phyloP scores from a whole-genome alignment of 202 grass and related monocot genomes.

The Carex sylvatica region DNA sequence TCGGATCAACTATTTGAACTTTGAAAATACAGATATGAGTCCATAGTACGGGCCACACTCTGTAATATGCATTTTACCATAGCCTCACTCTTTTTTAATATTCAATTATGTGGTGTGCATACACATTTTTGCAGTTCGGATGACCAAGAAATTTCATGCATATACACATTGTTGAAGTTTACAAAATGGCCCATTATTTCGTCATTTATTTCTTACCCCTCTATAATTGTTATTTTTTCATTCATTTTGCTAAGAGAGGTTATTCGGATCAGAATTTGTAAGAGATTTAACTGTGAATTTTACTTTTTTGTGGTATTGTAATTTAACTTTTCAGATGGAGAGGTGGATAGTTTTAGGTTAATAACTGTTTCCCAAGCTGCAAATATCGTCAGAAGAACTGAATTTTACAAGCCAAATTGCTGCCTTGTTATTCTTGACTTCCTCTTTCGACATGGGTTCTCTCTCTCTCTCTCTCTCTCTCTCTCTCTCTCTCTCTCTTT shows the following conservation, averaged over 20 bases:
- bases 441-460: constrained; percentile 79
- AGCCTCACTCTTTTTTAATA: neutral
- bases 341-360: constrained; percentile 90
- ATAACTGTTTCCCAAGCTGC: constrained; percentile 59
- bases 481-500: neutral
- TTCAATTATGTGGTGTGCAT: constrained; percentile 1
- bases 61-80: no score
- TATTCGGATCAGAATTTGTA: neutral
- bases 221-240: neutral
- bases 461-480: neutral
- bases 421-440: constrained; percentile 77
- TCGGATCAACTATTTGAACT: no score
- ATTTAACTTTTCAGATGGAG: constrained; percentile 52
- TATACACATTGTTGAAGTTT: neutral
- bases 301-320: neutral
- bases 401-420: constrained; percentile 77
- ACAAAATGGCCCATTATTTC: neutral
- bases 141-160: neutral
- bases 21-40: no score
- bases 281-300: neutral
- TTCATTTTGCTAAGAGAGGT: neutral
- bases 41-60: no score
- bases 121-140: no score
- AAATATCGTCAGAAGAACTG: constrained; percentile 57
- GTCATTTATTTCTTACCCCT: neutral